Evolutionary conservation across 805 yeast species (phyloP).

Genomic region (Yamadazyma nakazawae): DNA sequence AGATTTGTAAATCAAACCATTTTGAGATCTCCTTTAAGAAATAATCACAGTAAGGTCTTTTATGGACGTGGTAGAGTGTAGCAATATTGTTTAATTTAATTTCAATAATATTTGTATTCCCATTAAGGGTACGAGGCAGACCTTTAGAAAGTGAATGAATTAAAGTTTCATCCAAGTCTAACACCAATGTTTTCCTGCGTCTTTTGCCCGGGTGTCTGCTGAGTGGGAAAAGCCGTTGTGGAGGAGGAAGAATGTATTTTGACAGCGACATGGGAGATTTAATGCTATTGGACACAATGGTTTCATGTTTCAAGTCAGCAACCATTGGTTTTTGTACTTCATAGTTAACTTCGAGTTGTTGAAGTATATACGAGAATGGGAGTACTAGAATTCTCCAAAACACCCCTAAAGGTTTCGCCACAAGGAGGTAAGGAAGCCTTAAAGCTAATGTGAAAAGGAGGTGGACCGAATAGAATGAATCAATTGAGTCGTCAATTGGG

Average conservation of each 20-base stretch:
- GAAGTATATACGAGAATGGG: constrained; percentile 43
- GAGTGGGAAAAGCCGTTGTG: constrained; percentile 41
- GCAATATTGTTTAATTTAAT: constrained; percentile 67
- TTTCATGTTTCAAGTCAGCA: constrained; percentile 39
- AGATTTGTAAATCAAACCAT: constrained; percentile 88
- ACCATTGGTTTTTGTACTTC: constrained; percentile 16
- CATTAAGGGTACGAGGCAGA: constrained; percentile 42
- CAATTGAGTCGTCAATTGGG: background rate
- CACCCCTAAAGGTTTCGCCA: constrained; percentile 51
- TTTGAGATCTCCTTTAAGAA: constrained; percentile 73
- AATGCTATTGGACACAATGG: constrained; percentile 36
- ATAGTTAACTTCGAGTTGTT: constrained; percentile 10
- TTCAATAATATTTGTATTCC: constrained; percentile 63
- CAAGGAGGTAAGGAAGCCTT: constrained; percentile 31
- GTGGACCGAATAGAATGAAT: constrained; percentile 7
- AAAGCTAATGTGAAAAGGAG: background rate
- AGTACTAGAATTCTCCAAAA: constrained; percentile 51
- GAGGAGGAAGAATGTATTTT: constrained; percentile 45
- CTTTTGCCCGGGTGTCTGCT: constrained; percentile 35
- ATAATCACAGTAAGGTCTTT: constrained; percentile 86
- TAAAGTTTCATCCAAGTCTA: constrained; percentile 92
- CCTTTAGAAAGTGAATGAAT: constrained; percentile 85
- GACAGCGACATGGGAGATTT: constrained; percentile 42
- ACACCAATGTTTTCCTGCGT: constrained; percentile 61
- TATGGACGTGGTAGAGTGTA: constrained; percentile 83